A percentile compares a stretch with the other conserved stretches of the same genome.
Conservation (phyloP, 805 yeast species). For the Kazachstania psychrophila region DNA sequence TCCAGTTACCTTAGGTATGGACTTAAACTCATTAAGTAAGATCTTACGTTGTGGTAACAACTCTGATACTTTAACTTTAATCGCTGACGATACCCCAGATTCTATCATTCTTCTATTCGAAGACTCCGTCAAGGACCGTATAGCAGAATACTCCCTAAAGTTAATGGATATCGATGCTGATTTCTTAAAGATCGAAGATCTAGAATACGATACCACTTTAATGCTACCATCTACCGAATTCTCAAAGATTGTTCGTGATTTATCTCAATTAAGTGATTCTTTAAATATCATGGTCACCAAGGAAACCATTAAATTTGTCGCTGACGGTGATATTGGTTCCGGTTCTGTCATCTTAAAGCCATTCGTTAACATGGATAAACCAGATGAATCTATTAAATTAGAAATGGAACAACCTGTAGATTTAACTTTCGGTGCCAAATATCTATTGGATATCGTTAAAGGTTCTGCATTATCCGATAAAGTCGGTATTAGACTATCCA, state of each 20-base stretch:
- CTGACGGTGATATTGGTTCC: slow-evolving; percentile 86
- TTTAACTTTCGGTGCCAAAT: slow-evolving; percentile 84
- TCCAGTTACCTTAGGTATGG: slow-evolving; percentile 84
- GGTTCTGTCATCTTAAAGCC: slow-evolving; percentile 86
- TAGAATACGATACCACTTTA: slow-evolving; percentile 80
- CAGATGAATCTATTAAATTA: slow-evolving; percentile 65
- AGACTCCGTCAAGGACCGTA: slow-evolving; percentile 82
- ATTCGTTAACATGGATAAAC: slow-evolving; percentile 66
- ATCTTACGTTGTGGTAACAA: slow-evolving; percentile 86
- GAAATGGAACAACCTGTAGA: slow-evolving; percentile 80
- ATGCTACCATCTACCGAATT: slow-evolving; percentile 84
- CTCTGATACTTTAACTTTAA: slow-evolving; percentile 76
- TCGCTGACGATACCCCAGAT: slow-evolving; percentile 86
- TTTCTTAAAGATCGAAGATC: slow-evolving; percentile 84
- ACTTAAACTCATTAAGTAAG: slow-evolving; percentile 77
- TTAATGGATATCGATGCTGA: slow-evolving; percentile 96
- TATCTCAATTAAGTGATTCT: slow-evolving; percentile 79
- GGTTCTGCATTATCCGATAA: slow-evolving; percentile 71
- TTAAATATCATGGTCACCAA: slow-evolving; percentile 79
- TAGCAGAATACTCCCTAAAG: slow-evolving; percentile 83
- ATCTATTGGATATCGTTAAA: slow-evolving; percentile 82
- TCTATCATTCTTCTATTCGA: slow-evolving; percentile 74
- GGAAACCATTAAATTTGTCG: slow-evolving; percentile 79
- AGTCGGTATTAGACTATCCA: slow-evolving; percentile 79
- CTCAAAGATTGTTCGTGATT: slow-evolving; percentile 81